phyloP scores from a whole-genome alignment of 2,329 filamentous ascomycete species.

The Cladosporium sp. region DNA sequence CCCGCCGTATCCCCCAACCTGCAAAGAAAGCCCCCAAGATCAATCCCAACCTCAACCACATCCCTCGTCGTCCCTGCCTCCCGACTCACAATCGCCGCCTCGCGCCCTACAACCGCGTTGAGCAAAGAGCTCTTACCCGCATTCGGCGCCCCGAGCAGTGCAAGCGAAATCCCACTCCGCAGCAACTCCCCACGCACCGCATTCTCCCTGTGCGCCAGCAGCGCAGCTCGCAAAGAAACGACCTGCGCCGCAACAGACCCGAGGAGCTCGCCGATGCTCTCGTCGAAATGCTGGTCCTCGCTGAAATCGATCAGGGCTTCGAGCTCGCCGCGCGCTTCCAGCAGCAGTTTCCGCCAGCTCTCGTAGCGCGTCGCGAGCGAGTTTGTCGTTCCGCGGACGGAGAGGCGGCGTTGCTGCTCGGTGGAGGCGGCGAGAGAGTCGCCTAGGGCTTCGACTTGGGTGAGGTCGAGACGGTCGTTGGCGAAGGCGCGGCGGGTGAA shows the following conservation, averaged over 20 bases:
- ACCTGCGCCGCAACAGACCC: slow-evolving; percentile 68
- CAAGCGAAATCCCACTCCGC: slow-evolving; percentile 79
- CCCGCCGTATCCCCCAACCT: slow-evolving; percentile 96
- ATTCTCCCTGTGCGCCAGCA: slow-evolving; percentile 71
- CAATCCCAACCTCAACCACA: slow-evolving; percentile 86
- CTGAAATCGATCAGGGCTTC: slow-evolving; percentile 97
- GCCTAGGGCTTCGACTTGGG: slow-evolving; percentile 70
- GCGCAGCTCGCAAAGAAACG: slow-evolving; percentile 58
- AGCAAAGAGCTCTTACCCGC: slow-evolving; percentile 92
- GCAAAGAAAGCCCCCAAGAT: slow-evolving; percentile 86
- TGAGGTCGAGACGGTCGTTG: slow-evolving; percentile 80
- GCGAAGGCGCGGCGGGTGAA: slow-evolving; percentile 92
- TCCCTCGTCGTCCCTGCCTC: slow-evolving; percentile 94
- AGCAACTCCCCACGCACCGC: slow-evolving; percentile 81
- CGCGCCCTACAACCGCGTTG: slow-evolving; percentile 84
- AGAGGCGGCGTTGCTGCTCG: slow-evolving; percentile 86
- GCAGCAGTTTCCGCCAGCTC: slow-evolving; percentile 71
- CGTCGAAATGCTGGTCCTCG: slow-evolving; percentile 96
- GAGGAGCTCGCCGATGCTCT: slow-evolving; percentile 73
- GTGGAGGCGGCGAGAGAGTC: slow-evolving; percentile 68
- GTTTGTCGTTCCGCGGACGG: slow-evolving; percentile 70
- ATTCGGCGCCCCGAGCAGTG: slow-evolving; percentile 87
- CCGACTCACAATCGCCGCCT: slow-evolving; percentile 90
- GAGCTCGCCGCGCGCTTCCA: slow-evolving; percentile 83
- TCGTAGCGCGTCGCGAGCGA: slow-evolving; percentile 76